Evolutionary conservation across 2,329 filamentous ascomycete genomes (phyloP).

Genomic region (Pestalotiopsis sp.): DNA sequence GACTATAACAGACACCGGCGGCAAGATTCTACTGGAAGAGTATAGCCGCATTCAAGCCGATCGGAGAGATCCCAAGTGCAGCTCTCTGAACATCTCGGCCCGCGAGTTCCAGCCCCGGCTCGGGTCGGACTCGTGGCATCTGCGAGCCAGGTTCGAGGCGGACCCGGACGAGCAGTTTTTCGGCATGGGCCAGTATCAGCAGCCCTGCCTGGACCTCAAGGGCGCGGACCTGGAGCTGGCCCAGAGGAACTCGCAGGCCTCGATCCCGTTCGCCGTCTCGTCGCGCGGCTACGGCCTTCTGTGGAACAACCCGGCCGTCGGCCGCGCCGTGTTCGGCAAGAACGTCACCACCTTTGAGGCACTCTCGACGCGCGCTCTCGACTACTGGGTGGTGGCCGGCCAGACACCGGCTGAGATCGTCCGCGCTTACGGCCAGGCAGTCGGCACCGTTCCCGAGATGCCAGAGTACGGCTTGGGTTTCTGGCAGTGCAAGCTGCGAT

Average conservation of each 20-base stretch:
- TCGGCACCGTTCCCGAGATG: conserved; percentile 65
- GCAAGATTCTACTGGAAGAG: conserved; percentile 50
- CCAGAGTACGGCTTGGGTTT: conserved; percentile 68
- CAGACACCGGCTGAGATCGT: conserved; percentile 56
- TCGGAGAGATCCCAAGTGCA: conserved; percentile 56
- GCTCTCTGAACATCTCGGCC: conserved; percentile 54
- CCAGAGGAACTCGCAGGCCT: conserved; percentile 66
- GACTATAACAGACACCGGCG: conserved; percentile 41
- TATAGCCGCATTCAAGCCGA: conserved; percentile 51
- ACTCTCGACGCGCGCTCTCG: conserved; percentile 54
- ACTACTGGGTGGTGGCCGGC: conserved; percentile 65
- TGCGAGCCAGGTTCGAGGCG: conserved; percentile 60
- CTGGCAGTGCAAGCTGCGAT: conserved; percentile 68
- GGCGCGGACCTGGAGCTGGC: conserved; percentile 63
- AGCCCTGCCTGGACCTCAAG: conserved; percentile 62
- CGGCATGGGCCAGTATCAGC: conserved; percentile 70
- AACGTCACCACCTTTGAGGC: conserved; percentile 64
- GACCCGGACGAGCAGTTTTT: conserved; percentile 58
- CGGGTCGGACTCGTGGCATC: conserved; percentile 46
- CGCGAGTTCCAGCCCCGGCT: conserved; percentile 57
- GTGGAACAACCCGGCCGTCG: conserved; percentile 67
- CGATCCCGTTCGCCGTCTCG: conserved; percentile 61
- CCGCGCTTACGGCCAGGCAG: conserved; percentile 54
- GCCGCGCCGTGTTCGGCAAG: conserved; percentile 59
- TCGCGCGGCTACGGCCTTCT: conserved; percentile 62